Evolutionary conservation across 352 stramenopile species (phyloP).

Genomic region (Phytophthora chlamydospora): DNA sequence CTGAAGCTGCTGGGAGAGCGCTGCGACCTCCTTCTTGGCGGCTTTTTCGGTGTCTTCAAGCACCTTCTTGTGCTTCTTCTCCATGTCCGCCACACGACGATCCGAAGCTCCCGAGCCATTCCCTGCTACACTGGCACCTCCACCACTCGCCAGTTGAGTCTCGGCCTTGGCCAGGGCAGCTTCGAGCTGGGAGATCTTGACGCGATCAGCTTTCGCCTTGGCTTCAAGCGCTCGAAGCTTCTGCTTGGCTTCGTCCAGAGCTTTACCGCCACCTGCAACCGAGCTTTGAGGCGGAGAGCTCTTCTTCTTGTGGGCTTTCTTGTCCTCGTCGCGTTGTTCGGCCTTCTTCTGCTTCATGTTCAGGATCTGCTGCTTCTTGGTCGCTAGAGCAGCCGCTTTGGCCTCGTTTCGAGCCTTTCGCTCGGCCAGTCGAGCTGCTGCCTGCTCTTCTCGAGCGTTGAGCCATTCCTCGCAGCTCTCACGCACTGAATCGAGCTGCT

Average conservation of each 20-base stretch:
- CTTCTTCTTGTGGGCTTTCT: conserved; percentile 26
- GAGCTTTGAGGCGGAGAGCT: conserved; percentile 17
- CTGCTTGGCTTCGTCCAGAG: conserved; percentile 67
- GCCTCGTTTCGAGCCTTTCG: conserved; percentile 25
- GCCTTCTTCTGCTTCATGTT: conserved; percentile 28
- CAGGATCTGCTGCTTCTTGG: conserved; percentile 18
- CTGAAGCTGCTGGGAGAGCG: conserved; percentile 57
- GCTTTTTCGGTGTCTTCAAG: conserved; percentile 72
- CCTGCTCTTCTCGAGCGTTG: conserved; percentile 40
- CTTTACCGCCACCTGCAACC: conserved; percentile 28
- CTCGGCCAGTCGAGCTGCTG: conserved; percentile 22
- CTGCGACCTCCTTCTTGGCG: conserved; percentile 52
- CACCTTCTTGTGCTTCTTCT: conserved; percentile 83
- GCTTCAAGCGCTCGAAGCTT: conserved; percentile 77
- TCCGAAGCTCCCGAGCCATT: conserved; percentile 39
- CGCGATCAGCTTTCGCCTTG: conserved; percentile 67
- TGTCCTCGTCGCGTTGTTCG: conserved; percentile 19
- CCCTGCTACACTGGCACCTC: conserved; percentile 21
- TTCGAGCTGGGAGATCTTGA: conserved; percentile 85
- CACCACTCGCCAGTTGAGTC: conserved; percentile 28
- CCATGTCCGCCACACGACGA: conserved; percentile 66
- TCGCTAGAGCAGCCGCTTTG: conserved; percentile 16
- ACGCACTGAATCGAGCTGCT: conserved; percentile 63
- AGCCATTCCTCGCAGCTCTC: conserved; percentile 46
- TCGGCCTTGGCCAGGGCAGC: conserved; percentile 62